Conservation (phyloP, 306 rosid species). For the Purshia tridentata region DNA sequence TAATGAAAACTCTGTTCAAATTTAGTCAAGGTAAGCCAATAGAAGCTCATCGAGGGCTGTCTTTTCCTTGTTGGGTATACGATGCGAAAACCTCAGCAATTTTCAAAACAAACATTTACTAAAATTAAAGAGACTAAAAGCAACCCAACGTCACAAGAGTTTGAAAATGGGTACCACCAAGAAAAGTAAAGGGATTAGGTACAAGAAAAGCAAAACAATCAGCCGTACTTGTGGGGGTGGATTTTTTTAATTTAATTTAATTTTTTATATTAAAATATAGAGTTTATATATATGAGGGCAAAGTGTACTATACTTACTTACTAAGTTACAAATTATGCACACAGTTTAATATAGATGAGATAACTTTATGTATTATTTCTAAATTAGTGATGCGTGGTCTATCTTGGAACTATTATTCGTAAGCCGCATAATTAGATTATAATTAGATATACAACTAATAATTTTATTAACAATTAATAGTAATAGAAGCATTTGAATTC, state of each 20-base stretch:
- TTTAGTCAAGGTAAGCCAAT: constrained; percentile 51
- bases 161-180: constrained; percentile 38
- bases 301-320: too few relatives aligned
- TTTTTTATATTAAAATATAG: too few relatives aligned
- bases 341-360: too few relatives aligned
- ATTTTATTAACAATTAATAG: too few relatives aligned
- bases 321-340: too few relatives aligned
- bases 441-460: too few relatives aligned
- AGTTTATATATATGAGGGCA: too few relatives aligned
- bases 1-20: constrained; percentile 36
- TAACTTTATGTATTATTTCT: too few relatives aligned
- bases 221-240: constrained; percentile 6
- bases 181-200: constrained; percentile 9
- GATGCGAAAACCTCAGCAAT: constrained; percentile 10
- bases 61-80: constrained; percentile 36
- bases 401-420: too few relatives aligned
- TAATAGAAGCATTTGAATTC: too few relatives aligned
- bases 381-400: too few relatives aligned
- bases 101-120: constrained; percentile 50
- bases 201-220: neutral
- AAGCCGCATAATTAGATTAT: too few relatives aligned
- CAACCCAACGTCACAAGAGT: constrained; percentile 44
- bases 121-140: constrained; percentile 35
- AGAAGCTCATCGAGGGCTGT: constrained; percentile 35
- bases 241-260: neutral